These are phyloP conservation scores for Blastobotrys malaysiensis DNA, from an alignment of 1,139 yeast species.

Conservation along the genomic window DNA sequence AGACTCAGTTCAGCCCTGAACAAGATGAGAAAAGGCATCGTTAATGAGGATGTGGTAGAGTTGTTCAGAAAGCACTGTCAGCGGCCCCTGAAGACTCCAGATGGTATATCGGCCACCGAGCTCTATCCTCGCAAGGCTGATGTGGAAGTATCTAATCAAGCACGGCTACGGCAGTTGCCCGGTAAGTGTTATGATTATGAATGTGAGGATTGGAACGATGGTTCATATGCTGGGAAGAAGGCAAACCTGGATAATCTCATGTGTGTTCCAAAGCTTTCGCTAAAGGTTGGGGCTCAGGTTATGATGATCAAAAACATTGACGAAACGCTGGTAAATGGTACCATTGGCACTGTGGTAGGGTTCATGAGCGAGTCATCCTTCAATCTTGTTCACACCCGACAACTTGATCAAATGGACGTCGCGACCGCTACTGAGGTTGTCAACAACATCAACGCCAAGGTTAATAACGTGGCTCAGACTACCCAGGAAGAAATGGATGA, in stretches of 20 bases:
- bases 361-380: constrained; percentile 58
- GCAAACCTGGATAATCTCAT: constrained; percentile 52
- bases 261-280: constrained; percentile 56
- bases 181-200: constrained; percentile 46
- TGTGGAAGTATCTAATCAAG: constrained; percentile 71
- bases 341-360: constrained; percentile 78
- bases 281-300: constrained; percentile 86
- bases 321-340: constrained; percentile 84
- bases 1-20: constrained; percentile 79
- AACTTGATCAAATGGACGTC: not conserved
- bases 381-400: constrained; percentile 19
- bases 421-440: constrained; percentile 3
- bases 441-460: constrained; percentile 2
- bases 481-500: not conserved
- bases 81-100: constrained; percentile 43
- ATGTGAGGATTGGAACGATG: constrained; percentile 60
- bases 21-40: constrained; percentile 73
- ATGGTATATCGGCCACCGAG: constrained; percentile 79
- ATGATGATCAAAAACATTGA: constrained; percentile 94
- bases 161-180: constrained; percentile 47
- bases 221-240: constrained; percentile 2
- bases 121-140: constrained; percentile 77
- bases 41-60: constrained; percentile 47
- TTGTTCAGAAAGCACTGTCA: constrained; percentile 57
- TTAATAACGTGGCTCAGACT: not conserved